phyloP scores from a whole-genome alignment of 2,329 filamentous ascomycete species.

The Pseudomassariella vexata region DNA sequence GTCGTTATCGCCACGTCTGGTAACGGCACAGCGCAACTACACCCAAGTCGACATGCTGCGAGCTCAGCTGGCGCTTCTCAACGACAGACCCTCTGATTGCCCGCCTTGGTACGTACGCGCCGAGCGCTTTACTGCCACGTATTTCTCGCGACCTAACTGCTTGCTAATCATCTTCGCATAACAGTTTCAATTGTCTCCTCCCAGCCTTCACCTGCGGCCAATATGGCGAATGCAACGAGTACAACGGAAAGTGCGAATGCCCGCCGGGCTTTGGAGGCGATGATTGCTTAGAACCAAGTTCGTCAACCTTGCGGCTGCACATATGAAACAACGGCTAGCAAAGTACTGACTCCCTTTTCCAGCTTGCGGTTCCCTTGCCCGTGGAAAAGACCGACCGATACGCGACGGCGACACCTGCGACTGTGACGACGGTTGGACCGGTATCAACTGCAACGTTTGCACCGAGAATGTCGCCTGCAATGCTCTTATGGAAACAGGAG shows the following conservation, averaged over 20 bases:
- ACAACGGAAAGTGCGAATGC: conserved; percentile 88
- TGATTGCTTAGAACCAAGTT: conserved; percentile 80
- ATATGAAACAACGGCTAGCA: background rate
- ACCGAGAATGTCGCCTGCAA: conserved; percentile 77
- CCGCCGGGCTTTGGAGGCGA: conserved; percentile 90
- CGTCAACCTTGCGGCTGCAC: conserved; percentile 15
- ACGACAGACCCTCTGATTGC: conserved; percentile 68
- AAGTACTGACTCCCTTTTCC: conserved; percentile 10
- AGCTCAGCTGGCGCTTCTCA: conserved; percentile 64
- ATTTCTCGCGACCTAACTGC: conserved; percentile 11
- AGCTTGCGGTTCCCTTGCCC: conserved; percentile 82
- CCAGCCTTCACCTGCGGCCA: conserved; percentile 89
- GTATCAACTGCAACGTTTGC: conserved; percentile 98
- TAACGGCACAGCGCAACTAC: conserved; percentile 44
- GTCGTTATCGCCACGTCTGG: conserved; percentile 16
- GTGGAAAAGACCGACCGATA: conserved; percentile 72
- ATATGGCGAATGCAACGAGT: conserved; percentile 82
- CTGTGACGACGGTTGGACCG: conserved; percentile 89
- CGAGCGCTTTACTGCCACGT: no score
- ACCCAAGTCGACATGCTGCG: conserved; percentile 55
- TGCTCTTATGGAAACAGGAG: conserved; percentile 75
- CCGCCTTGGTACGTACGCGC: conserved; percentile 63
- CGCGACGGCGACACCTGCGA: conserved; percentile 67
- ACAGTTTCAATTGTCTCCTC: conserved; percentile 94
- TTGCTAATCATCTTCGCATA: conserved; percentile 19